Evolutionary conservation across 1,139 yeast species (phyloP).

Genomic region (Yamadazyma blattariae): DNA sequence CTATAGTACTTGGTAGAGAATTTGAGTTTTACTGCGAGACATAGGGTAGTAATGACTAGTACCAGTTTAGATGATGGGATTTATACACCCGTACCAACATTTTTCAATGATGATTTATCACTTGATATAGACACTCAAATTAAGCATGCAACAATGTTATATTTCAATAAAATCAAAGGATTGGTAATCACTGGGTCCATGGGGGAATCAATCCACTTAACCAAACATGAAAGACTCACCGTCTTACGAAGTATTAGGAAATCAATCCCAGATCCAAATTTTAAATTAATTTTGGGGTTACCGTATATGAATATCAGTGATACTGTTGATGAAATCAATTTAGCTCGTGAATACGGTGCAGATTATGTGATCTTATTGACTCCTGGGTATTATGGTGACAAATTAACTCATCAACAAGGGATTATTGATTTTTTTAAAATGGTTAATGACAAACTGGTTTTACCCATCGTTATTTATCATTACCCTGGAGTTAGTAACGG

Average conservation of each 20-base stretch:
- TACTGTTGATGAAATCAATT: conserved; percentile 25
- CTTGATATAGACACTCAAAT: conserved; percentile 45
- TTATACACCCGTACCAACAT: conserved; percentile 49
- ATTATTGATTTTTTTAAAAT: conserved; percentile 28
- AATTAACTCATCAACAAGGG: conserved; percentile 31
- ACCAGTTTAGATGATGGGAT: conserved; percentile 30
- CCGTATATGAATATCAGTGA: conserved; percentile 31
- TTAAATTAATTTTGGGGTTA: conserved; percentile 34
- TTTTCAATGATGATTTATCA: conserved; percentile 37
- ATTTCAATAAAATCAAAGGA: conserved; percentile 43
- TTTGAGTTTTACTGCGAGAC: too few relatives aligned
- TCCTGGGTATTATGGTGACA: conserved; percentile 34
- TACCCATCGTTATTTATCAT: conserved; percentile 35
- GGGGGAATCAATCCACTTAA: conserved; percentile 38
- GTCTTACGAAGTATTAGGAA: conserved; percentile 20
- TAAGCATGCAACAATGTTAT: conserved; percentile 38
- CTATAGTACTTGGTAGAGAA: too few relatives aligned
- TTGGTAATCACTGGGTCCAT: conserved; percentile 48
- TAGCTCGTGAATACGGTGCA: conserved; percentile 29
- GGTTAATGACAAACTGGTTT: conserved; percentile 26
- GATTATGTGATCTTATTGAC: conserved; percentile 28
- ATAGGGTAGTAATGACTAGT: too few relatives aligned
- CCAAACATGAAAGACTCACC: conserved; percentile 29
- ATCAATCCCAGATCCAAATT: conserved; percentile 26
- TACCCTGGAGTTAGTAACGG: conserved; percentile 43